Evolutionary conservation across 2,329 filamentous ascomycete genomes (phyloP), one percentile per base, ranked within the genome.

Genomic region (Pyrenophora graminea): DNA sequence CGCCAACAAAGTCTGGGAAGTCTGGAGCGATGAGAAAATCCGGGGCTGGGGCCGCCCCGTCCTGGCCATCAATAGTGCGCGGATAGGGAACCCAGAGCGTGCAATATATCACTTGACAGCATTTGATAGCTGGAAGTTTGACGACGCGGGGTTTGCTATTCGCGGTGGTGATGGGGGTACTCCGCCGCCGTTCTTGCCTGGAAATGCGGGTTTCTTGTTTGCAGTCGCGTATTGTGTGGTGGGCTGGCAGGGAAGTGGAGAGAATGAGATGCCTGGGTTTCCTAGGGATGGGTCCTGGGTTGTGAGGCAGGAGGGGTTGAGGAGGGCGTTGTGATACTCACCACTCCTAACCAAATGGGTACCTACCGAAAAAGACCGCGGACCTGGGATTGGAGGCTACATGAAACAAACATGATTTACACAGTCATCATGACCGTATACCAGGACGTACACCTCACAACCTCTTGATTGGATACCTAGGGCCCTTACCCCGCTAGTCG

Each of bases 141-240:
- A 84, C 61, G 80, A 83, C 57, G 80, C 76, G 2, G 61, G 63
- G 1, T 66, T 80, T 2, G 81, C 82, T 0, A 81, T 82, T 56
- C 74, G 80, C 1, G 67, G 80, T 2, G 81, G 80, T 2, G 79
- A 80, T 2, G 70, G 73, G 7, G 73, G 77, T n/a, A 82, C 82
- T 6, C 76, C 81, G 3, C 83, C 82, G 13, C 82, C 82, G 4
- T 84, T 84, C 63, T 81, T 84, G 54, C 82, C 82, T 0, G 78
- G 77, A n/a, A 75, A 76, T 36, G 75, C 78, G 1, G 75, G 74
- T 1, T 70, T 84, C 47, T 54, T 84, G 57, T 62, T 80, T 36
- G 79, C 79, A 0, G 39, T 80, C 53, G 81, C 78, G 6, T 82
- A 83, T 76, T 77, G 83, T 73, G 79, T 78, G 3, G 80, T 77